Evolutionary conservation across 2,329 filamentous ascomycete genomes (phyloP), one percentile per base, ranked within the genome.

Genomic region (Aspergillus flavus): DNA sequence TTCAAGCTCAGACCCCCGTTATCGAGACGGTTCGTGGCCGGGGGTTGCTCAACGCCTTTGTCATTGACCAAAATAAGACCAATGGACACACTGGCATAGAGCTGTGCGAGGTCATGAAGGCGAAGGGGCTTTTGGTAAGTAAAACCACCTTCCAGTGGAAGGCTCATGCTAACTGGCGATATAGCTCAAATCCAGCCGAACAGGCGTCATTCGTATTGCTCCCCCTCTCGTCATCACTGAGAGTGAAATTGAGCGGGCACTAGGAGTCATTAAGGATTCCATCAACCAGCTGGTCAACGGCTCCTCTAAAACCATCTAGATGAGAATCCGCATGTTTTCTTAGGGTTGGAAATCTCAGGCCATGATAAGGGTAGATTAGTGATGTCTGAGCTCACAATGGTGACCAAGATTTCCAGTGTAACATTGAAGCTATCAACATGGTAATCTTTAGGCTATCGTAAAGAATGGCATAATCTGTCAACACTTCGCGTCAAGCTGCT

Each of bases 151-250:
- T 54, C 28, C 11, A 36, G 12, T 11, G 34, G 4, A 21, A 16
- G 2, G 6, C 2, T 30, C 46, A 19, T 28, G 21, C 26, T 50
- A 19, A 9, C 30, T 14, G 6, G 28, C 6, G 28, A 26, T 19
- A 50, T 12, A 26, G 26, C 28, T 9, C 39, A 58, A 53, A 62
- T 59, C n/a, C 58, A 34, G 39, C 28, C 43, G 19, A 11, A 14
- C 77, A 96, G 93, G 95, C 95, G 98, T 99, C 78, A 98, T 99
- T 77, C 91, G 95, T 62, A 90, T 99, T 66, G 94, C 95, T 19
- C 95, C 95, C 54, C 95, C 95, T 26, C 84, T 99, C 61, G 93
- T 99, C 68, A 98, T 99, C 73, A 93, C 90, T 28, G 93, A 98
- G 74, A 86, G 90, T 64, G 88, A 99, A 81, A 90, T 99, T 69